These are phyloP conservation scores for Backusella morwellensis DNA, from an alignment of 192 early-diverging fungal genomes.

Conservation along the genomic window DNA sequence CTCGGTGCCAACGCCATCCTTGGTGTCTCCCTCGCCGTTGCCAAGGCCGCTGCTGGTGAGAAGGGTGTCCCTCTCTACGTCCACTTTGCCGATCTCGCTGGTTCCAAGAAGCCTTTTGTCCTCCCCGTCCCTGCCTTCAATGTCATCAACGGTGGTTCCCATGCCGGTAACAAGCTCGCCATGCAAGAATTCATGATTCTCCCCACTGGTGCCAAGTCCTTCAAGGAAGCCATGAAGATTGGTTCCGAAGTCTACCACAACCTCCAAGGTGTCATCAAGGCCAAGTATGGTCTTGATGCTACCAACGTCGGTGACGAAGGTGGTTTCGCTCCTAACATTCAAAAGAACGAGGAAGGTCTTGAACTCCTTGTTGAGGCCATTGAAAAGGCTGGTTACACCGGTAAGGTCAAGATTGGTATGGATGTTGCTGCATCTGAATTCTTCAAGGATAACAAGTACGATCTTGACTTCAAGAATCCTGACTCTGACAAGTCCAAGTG, in stretches of 20 bases:
- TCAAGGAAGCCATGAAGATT: slow-evolving; percentile 96
- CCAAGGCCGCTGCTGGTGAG: slow-evolving; percentile 92
- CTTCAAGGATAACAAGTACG: slow-evolving; percentile 96
- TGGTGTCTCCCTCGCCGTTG: slow-evolving; percentile 95
- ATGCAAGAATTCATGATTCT: slow-evolving; percentile 99
- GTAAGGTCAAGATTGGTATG: slow-evolving; percentile 96
- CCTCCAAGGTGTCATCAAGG: slow-evolving; percentile 95
- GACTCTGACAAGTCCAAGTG: slow-evolving; percentile 73
- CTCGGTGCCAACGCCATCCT: slow-evolving; percentile 98
- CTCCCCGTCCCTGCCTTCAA: slow-evolving; percentile 98
- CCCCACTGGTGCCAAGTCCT: slow-evolving; percentile 90
- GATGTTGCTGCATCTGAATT: slow-evolving; percentile 98
- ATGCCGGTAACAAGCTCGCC: slow-evolving; percentile 99
- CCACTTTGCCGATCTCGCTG: slow-evolving; percentile 91
- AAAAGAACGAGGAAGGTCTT: slow-evolving; percentile 95
- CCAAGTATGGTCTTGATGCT: slow-evolving; percentile 98
- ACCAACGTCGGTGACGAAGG: slow-evolving; percentile 99
- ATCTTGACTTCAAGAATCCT: slow-evolving; percentile 96
- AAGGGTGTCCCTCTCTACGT: slow-evolving; percentile 94
- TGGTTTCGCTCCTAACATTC: slow-evolving; percentile 99
- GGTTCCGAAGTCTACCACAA: slow-evolving; percentile 97
- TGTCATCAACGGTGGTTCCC: slow-evolving; percentile 99
- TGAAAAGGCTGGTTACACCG: slow-evolving; percentile 91
- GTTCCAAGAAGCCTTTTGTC: slow-evolving; percentile 80
- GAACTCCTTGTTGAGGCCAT: slow-evolving; percentile 89